These are phyloP conservation scores for Aspergillus carlsbadensis DNA, from an alignment of 495 filamentous ascomycete genomes.

Conservation along the genomic window DNA sequence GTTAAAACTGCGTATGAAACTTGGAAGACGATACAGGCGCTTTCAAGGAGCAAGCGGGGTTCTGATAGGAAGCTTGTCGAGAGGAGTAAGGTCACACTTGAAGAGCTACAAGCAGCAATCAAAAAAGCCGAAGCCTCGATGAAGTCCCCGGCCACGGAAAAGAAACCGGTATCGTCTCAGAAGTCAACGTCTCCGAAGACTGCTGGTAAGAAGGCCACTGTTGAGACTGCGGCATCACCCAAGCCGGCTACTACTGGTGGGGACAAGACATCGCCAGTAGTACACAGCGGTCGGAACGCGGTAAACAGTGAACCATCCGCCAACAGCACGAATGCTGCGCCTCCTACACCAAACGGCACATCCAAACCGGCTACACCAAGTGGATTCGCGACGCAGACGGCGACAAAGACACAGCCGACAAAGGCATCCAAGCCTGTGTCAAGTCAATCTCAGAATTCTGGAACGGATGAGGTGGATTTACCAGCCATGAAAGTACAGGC, in stretches of 20 bases:
- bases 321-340: not conserved
- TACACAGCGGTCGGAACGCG: constrained; percentile 2
- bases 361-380: constrained; percentile 1
- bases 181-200: not conserved
- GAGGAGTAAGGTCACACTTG: not conserved
- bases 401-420: not conserved
- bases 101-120: constrained; percentile 3
- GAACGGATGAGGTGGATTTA: constrained; percentile 8
- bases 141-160: not conserved
- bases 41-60: not conserved
- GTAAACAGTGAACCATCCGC: not conserved
- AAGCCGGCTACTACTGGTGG: not conserved
- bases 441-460: constrained; percentile 6
- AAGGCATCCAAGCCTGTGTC: not conserved
- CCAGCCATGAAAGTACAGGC: constrained; percentile 8
- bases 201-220: not conserved
- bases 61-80: not conserved
- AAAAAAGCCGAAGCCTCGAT: constrained; percentile 13
- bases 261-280: not conserved
- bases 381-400: not conserved
- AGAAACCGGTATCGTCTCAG: not conserved
- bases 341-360: not conserved
- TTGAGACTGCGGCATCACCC: not conserved
- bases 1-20: not conserved
- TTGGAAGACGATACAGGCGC: not conserved